A percentile compares a stretch with the other conserved stretches of the same genome.
phyloP scores from a whole-genome alignment of 73 alveolate species.

The Uronychia binucleata region DNA sequence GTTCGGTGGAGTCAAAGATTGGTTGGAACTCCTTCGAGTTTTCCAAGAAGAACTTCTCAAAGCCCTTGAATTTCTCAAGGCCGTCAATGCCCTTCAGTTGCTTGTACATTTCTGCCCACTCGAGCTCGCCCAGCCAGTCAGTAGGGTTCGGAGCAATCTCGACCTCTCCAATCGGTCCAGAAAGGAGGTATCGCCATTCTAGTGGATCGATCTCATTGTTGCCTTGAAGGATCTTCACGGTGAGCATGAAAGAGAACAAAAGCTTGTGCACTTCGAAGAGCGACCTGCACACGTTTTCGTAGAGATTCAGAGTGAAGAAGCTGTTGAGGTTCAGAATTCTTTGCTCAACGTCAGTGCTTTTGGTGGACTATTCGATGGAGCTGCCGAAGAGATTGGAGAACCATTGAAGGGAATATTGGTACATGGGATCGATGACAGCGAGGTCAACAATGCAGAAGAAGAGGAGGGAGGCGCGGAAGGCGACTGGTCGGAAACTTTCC shows the following conservation, averaged over 20 bases:
- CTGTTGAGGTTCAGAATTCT: constrained; percentile 93
- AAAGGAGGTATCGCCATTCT: constrained; percentile 94
- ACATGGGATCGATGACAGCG: constrained; percentile 95
- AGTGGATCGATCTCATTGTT: constrained; percentile 64
- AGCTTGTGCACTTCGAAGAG: constrained; percentile 99
- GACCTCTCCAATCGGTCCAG: constrained; percentile 98
- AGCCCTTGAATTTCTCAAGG: constrained; percentile 89
- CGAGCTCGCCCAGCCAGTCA: constrained; percentile 96
- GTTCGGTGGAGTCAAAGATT: constrained; percentile 89
- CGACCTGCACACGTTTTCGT: constrained; percentile 99
- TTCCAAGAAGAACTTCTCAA: constrained; percentile 83
- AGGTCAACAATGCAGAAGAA: constrained; percentile 99
- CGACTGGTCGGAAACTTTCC: constrained; percentile 99
- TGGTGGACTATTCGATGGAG: constrained; percentile 98
- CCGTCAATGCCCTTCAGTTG: constrained; percentile 88
- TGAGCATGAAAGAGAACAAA: constrained; percentile 96
- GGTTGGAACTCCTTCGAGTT: constrained; percentile 75
- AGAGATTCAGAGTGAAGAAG: constrained; percentile 94
- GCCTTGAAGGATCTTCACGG: constrained; percentile 94
- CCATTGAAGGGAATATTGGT: constrained; percentile 99
- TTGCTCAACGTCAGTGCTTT: constrained; percentile 92
- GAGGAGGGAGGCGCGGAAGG: constrained; percentile 97
- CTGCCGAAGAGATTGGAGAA: constrained; percentile 96
- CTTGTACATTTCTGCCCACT: constrained; percentile 97
- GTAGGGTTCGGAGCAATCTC: constrained; percentile 95